phyloP scores from a whole-genome alignment of 371 early-diverging fungal species.

The Syncephalastrum sp. region DNA sequence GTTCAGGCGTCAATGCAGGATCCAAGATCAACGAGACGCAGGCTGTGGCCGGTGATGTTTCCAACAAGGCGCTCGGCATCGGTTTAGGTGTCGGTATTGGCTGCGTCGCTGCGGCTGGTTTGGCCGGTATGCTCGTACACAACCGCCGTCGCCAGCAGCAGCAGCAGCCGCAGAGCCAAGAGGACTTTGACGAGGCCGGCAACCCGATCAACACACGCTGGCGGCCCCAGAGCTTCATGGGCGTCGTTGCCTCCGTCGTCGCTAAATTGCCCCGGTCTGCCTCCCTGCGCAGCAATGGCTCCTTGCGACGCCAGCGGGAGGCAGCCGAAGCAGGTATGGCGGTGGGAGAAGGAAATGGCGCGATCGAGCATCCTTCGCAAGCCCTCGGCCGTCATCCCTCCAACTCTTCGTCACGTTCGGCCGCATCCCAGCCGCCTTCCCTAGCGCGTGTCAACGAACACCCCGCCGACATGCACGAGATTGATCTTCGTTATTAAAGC shows the following conservation, averaged over 20 bases:
- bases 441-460: conserved; percentile 21
- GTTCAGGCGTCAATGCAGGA: neutral
- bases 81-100: conserved; percentile 47
- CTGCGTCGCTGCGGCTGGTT: conserved; percentile 40
- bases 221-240: conserved; percentile 51
- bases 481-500: conserved; percentile 22
- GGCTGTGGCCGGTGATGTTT: conserved; percentile 21
- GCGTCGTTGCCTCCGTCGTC: conserved; percentile 44
- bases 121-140: conserved; percentile 36
- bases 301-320: conserved; percentile 7
- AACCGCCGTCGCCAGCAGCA: conserved; percentile 22
- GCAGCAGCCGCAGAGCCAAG: neutral
- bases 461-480: conserved; percentile 18
- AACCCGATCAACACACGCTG: conserved; percentile 32
- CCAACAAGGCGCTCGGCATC: conserved; percentile 39
- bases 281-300: conserved; percentile 37
- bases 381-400: conserved; percentile 19
- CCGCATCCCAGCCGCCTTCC: conserved; percentile 22
- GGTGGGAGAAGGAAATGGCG: conserved; percentile 20
- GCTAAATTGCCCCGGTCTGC: conserved; percentile 47
- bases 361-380: conserved; percentile 14
- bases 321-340: conserved; percentile 18
- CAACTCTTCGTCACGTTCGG: conserved; percentile 20
- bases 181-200: conserved; percentile 4
- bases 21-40: conserved; percentile 17